Conservation (phyloP, 179 eudicot species). For the Patellifolia procumbens region DNA sequence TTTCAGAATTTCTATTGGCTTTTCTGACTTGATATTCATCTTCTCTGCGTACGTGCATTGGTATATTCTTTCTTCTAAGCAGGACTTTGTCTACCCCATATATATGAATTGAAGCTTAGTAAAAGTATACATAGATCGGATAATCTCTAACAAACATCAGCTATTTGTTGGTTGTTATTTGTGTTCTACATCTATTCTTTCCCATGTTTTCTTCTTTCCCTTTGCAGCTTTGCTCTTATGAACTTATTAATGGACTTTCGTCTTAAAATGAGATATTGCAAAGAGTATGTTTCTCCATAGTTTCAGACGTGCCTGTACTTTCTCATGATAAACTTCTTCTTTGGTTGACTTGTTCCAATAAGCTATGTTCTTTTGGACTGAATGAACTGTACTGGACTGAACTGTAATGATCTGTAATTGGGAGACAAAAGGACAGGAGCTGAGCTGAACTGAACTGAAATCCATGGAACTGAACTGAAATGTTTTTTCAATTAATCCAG, state of each 20-base stretch:
- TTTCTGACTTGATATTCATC: background rate
- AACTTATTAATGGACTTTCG: background rate
- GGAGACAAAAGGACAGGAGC: too few species aligned
- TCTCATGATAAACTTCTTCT: background rate
- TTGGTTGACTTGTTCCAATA: too few species aligned
- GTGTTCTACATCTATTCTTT: conserved; percentile 1
- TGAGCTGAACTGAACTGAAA: too few species aligned
- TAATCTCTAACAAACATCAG: background rate
- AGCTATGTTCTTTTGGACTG: too few species aligned
- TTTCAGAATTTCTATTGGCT: conserved; percentile 9
- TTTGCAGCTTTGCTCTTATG: too few species aligned
- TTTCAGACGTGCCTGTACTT: background rate
- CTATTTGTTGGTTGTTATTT: background rate
- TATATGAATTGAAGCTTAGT: conserved; percentile 3
- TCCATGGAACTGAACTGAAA: too few species aligned
- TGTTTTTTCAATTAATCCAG: too few species aligned
- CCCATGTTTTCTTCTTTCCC: background rate
- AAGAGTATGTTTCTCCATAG: background rate
- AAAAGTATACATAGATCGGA: background rate
- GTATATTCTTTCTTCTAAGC: background rate
- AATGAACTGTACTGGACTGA: too few species aligned
- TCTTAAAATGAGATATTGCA: background rate
- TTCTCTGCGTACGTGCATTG: background rate
- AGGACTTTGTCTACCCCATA: background rate
- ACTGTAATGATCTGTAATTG: too few species aligned